Conservation (phyloP, 352 stramenopile genomes). For the Globisporangium uncinulatum region DNA sequence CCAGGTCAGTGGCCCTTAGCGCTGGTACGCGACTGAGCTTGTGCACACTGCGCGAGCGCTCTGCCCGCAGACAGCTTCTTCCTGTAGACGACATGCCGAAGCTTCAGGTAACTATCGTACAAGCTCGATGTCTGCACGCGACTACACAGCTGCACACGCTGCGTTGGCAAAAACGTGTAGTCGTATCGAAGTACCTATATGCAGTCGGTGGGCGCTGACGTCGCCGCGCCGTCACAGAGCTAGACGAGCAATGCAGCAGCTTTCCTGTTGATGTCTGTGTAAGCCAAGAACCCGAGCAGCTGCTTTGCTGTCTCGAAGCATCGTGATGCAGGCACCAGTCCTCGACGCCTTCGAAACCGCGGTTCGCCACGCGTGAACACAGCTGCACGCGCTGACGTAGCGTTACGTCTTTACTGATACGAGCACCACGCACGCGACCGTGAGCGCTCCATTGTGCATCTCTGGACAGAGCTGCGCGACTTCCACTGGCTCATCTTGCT, state of each 20-base stretch:
- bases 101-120: slow-evolving; percentile 19
- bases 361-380: slow-evolving; percentile 14
- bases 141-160: slow-evolving; percentile 24
- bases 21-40: slow-evolving; percentile 16
- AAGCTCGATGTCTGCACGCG: slow-evolving; percentile 16
- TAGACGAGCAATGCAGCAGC: slow-evolving; percentile 11
- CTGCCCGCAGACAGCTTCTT: slow-evolving; percentile 19
- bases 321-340: background rate
- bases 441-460: slow-evolving; percentile 14
- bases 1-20: slow-evolving; percentile 10
- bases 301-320: slow-evolving; percentile 10
- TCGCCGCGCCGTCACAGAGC: slow-evolving; percentile 26
- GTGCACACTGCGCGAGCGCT: slow-evolving; percentile 17
- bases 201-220: slow-evolving; percentile 28
- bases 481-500: background rate
- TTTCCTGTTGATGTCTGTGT: background rate
- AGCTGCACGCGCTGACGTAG: slow-evolving; percentile 19
- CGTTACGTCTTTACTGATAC: slow-evolving; percentile 19
- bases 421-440: slow-evolving; percentile 25
- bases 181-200: slow-evolving; percentile 23
- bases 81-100: slow-evolving; percentile 23
- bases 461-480: slow-evolving; percentile 22
- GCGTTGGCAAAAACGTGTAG: slow-evolving; percentile 13
- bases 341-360: background rate
- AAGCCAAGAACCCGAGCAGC: slow-evolving; percentile 7